Evolutionary conservation across 345 rosid species (phyloP).

Genomic region (Dipteronia dyeriana): DNA sequence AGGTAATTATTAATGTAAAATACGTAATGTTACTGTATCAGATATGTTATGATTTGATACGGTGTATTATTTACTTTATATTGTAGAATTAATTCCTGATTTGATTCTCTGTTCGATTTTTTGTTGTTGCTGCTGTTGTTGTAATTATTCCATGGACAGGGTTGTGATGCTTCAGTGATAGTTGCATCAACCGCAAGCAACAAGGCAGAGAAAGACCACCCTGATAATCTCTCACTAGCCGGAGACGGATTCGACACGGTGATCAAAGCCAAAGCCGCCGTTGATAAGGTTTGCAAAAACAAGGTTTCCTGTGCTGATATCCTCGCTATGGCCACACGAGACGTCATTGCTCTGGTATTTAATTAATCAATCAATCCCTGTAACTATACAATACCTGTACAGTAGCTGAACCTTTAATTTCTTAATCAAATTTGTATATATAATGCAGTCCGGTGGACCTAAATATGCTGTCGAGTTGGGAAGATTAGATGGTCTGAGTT

Average conservation of each 20-base stretch:
- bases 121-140: not conserved
- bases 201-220: slow-evolving; percentile 83
- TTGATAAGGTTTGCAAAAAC: slow-evolving; percentile 57
- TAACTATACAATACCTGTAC: too few species aligned
- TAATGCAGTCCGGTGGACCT: slow-evolving; percentile 65
- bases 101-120: too few species aligned
- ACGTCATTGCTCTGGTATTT: slow-evolving; percentile 59
- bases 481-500: slow-evolving; percentile 71
- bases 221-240: slow-evolving; percentile 75
- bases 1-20: slow-evolving; percentile 25
- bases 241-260: slow-evolving; percentile 94
- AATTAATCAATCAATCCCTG: too few species aligned
- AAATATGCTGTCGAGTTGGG: slow-evolving; percentile 68
- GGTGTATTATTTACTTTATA: too few species aligned
- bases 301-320: slow-evolving; percentile 88
- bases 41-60: too few species aligned
- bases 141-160: slow-evolving; percentile 33
- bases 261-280: slow-evolving; percentile 71
- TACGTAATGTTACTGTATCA: too few species aligned
- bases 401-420: too few species aligned
- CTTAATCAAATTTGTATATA: not conserved
- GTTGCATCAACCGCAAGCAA: slow-evolving; percentile 51
- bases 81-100: too few species aligned
- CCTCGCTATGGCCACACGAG: slow-evolving; percentile 81
- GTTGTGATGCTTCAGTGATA: slow-evolving; percentile 80